Evolutionary conservation across 2,329 filamentous ascomycete genomes (phyloP).

Genomic region (Arthrinium puccinioides): DNA sequence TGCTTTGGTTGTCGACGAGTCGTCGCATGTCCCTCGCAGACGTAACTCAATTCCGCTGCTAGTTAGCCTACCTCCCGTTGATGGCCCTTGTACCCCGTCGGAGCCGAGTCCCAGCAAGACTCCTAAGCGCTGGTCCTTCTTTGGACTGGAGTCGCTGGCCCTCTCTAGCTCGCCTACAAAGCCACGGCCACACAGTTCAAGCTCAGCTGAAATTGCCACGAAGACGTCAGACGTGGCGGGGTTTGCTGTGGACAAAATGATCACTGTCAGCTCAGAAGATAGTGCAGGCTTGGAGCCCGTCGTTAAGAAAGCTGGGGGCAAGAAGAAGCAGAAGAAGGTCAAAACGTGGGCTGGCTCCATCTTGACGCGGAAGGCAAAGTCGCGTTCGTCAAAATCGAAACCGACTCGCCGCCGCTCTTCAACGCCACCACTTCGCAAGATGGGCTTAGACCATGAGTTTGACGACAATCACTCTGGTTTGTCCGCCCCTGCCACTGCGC

Average conservation of each 20-base stretch:
- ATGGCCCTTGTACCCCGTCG: conserved; percentile 23
- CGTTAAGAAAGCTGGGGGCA: conserved; percentile 27
- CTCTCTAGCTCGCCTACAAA: conserved; percentile 38
- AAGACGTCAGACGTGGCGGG: conserved; percentile 18
- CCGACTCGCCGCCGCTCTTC: conserved; percentile 29
- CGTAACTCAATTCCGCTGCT: conserved; percentile 55
- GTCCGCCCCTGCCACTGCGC: conserved; percentile 22
- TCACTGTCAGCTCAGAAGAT: conserved; percentile 18
- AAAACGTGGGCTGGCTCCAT: conserved; percentile 66
- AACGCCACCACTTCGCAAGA: conserved; percentile 31
- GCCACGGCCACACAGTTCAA: conserved; percentile 37
- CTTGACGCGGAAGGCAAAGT: conserved; percentile 53
- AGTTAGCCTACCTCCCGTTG: conserved; percentile 29
- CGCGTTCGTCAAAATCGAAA: conserved; percentile 37
- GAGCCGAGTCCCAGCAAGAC: conserved; percentile 43
- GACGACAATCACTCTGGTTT: conserved; percentile 15
- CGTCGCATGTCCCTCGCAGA: conserved; percentile 34
- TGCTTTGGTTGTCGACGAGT: conserved; percentile 17
- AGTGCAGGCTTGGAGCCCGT: conserved; percentile 9
- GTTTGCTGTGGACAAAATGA: conserved; percentile 29
- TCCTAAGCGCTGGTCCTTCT: conserved; percentile 55
- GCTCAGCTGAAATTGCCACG: conserved; percentile 32
- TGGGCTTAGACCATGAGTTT: conserved; percentile 19
- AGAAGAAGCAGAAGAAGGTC: conserved; percentile 59
- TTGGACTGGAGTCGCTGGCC: conserved; percentile 49